A percentile compares a stretch with the other conserved stretches of the same genome.
Evolutionary conservation across 164 flowering plant genomes (phyloP).

Genomic region (Houttuynia cordata): DNA sequence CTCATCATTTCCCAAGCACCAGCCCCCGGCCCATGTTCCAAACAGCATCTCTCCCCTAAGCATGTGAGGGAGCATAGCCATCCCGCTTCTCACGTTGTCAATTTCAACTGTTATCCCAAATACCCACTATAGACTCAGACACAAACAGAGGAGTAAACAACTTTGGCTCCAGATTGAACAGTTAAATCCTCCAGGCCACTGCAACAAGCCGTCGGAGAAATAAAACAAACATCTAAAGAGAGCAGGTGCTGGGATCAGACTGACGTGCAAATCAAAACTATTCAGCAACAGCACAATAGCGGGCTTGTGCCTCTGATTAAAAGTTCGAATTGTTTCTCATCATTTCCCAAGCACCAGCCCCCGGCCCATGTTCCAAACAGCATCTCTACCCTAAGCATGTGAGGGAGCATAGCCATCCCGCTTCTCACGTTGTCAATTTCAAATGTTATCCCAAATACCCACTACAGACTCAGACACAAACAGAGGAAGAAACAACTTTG

Average conservation of each 20-base stretch:
- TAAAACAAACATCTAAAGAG: background rate
- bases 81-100: background rate
- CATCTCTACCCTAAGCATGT: background rate
- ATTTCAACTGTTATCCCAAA: no score
- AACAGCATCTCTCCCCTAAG: background rate
- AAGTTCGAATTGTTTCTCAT: background rate
- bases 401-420: background rate
- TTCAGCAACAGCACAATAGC: constrained; percentile 1
- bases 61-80: background rate
- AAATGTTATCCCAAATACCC: no score
- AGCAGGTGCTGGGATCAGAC: constrained; percentile 1
- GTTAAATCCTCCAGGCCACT: background rate
- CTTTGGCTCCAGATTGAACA: background rate
- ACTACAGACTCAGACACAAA: no score
- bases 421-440: background rate
- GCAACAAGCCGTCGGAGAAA: background rate
- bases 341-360: constrained; percentile 1
- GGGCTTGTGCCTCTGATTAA: constrained; percentile 2
- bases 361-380: background rate
- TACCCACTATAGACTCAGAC: no score
- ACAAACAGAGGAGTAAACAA: background rate
- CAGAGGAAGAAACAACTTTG: background rate
- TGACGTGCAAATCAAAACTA: constrained; percentile 3
- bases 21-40: background rate
- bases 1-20: constrained; percentile 1